phyloP scores from a whole-genome alignment of 1,284 basidiomycete species.

The Pseudozyma hubeiensis region DNA sequence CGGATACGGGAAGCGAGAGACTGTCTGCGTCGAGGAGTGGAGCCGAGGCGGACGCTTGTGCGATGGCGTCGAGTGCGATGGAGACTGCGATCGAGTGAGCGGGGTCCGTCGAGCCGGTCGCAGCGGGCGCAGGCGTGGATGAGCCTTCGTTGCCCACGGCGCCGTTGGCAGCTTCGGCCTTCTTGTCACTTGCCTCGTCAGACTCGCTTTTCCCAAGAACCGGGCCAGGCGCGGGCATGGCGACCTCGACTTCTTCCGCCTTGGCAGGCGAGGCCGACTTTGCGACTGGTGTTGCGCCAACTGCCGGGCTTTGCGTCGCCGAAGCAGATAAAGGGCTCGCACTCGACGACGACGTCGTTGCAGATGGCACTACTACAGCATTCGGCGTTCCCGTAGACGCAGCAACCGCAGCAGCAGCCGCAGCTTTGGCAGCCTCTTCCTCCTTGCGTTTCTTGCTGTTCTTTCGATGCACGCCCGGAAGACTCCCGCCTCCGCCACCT shows the following conservation, averaged over 20 bases:
- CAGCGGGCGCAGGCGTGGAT: background rate
- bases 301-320: constrained; percentile 16
- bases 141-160: background rate
- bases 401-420: constrained; percentile 10
- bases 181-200: background rate
- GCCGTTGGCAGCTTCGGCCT: background rate
- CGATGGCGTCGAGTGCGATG: constrained; percentile 33
- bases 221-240: background rate
- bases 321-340: constrained; percentile 6
- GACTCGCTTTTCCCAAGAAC: constrained; percentile 15
- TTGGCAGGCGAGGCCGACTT: constrained; percentile 4
- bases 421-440: constrained; percentile 32
- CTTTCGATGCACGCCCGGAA: constrained; percentile 55
- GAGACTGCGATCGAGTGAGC: constrained; percentile 34
- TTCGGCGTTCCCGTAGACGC: background rate
- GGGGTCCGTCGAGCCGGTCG: background rate
- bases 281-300: background rate
- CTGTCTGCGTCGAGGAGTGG: constrained; percentile 16
- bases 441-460: constrained; percentile 52
- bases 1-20: constrained; percentile 29
- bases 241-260: background rate
- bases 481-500: constrained; percentile 57
- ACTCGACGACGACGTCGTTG: background rate
- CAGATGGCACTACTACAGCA: background rate
- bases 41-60: constrained; percentile 13